Evolutionary conservation across 371 early-diverging fungal species (phyloP).

Genomic region (Nematocida homosporus): DNA sequence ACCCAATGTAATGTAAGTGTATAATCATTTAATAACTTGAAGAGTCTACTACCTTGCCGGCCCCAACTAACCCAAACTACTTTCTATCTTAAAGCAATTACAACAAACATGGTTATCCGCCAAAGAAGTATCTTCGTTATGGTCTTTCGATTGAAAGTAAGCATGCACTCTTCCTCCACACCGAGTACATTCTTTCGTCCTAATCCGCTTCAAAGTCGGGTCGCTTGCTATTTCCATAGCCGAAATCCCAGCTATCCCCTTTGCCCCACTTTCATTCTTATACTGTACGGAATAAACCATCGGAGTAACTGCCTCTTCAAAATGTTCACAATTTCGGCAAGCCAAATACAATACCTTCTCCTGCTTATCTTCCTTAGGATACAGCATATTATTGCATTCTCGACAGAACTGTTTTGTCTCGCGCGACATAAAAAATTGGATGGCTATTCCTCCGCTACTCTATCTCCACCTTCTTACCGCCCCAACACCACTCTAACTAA

Average conservation of each 20-base stretch:
- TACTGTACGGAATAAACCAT: constrained; percentile 72
- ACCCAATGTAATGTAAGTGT: too few species aligned
- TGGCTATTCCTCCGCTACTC: constrained; percentile 4
- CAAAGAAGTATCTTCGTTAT: constrained; percentile 79
- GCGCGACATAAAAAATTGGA: background rate
- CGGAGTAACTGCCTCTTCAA: constrained; percentile 75
- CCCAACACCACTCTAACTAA: background rate
- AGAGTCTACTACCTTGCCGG: background rate
- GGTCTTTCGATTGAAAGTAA: constrained; percentile 80
- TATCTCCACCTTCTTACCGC: constrained; percentile 8
- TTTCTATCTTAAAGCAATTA: constrained; percentile 65
- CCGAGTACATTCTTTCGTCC: constrained; percentile 70
- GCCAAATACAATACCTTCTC: constrained; percentile 73
- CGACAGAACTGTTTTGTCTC: constrained; percentile 64
- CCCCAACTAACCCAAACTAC: constrained; percentile 11
- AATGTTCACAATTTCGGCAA: constrained; percentile 85
- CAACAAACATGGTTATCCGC: constrained; percentile 82
- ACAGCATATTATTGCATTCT: constrained; percentile 82
- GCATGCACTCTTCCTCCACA: constrained; percentile 74
- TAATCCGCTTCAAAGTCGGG: constrained; percentile 75
- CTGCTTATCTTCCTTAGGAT: constrained; percentile 81
- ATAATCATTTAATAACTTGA: too few species aligned
- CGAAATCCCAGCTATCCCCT: constrained; percentile 69
- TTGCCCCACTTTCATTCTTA: constrained; percentile 14
- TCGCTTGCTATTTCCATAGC: constrained; percentile 75